Conservation (phyloP, 495 filamentous ascomycete species). For the Choiromyces venosus region DNA sequence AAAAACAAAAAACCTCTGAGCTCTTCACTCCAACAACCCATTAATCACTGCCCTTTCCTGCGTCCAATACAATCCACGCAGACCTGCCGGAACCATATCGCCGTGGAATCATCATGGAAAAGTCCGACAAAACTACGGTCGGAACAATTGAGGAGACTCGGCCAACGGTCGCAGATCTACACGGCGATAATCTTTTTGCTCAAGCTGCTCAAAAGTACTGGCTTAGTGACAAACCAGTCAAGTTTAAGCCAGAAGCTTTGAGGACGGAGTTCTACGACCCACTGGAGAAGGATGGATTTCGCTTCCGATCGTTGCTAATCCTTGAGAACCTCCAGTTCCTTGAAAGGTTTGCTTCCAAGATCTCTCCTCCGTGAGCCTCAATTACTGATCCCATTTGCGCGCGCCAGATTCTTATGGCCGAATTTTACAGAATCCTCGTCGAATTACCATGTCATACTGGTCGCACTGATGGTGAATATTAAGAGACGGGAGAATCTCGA, state of each 20-base stretch:
- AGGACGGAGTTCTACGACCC: conserved; percentile 88
- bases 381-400: conserved; percentile 20
- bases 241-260: conserved; percentile 77
- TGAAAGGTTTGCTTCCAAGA: conserved; percentile 58
- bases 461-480: conserved; percentile 77
- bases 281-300: conserved; percentile 73
- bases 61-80: background rate
- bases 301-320: conserved; percentile 67
- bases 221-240: conserved; percentile 63
- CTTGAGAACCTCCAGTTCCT: conserved; percentile 87
- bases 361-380: background rate
- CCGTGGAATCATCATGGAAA: conserved; percentile 26
- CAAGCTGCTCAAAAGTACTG: conserved; percentile 78
- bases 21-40: conserved; percentile 21
- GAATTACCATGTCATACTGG: conserved; percentile 81
- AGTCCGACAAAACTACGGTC: conserved; percentile 32
- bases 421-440: conserved; percentile 82
- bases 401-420: conserved; percentile 79
- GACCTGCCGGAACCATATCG: conserved; percentile 2
- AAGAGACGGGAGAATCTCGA: conserved; percentile 81
- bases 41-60: background rate
- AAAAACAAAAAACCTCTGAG: conserved; percentile 28
- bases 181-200: conserved; percentile 74
- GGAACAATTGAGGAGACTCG: conserved; percentile 46
- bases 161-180: conserved; percentile 61